Base-by-base conservation (phyloP, 805 yeast species). In the Blastobotrys robertii region DNA sequence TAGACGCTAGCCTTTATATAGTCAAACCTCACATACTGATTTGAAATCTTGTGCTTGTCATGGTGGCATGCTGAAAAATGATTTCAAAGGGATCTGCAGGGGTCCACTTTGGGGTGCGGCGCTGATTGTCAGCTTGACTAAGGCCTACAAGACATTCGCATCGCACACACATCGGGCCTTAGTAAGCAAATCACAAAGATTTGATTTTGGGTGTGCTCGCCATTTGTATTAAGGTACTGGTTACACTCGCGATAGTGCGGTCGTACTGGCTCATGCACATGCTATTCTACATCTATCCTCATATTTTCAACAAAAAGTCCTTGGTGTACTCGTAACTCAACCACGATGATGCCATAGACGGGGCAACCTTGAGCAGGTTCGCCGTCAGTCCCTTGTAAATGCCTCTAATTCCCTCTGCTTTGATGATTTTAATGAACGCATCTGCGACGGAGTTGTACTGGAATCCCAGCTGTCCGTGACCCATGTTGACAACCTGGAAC, bases 341-440 rank as follows among this genome's bases (percentile, higher is more conserved):
- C 95, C 97, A 90, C 47, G 90, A 85, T 12, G 88, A 86, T 3
- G 97, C 97, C 88, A 92, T 90, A 10, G 92, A 79, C 0, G 97
- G 97, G 38, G 86, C 83, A 3, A 90, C 92, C 59, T 88, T 90
- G 69, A 84, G 80, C 59, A 85, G 68, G 57, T 86, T 86, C 1
- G 94, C 92, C 2, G 56, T 43, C 44, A 66, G 56, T 14, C 76
- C 83, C 52, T 79, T 76, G 41, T 84, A 68, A 29, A 80, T 63
- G 51, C 94, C 97, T 60, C 77, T 81, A 48, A 84, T 66, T 1
- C 97, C 97, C 60, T 90, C 97, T 14, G 69, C 64, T 48, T 64
- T 70, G 45, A 81, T 78, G 31, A 90, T 85, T 4, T 81, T 73
- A 3, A 64, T 58, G 29, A 90, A 59, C 0, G 97, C 97, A 52